These are phyloP conservation scores for Chrysanthemum makinoi DNA, from an alignment of 129 eudicot species.

Conservation along the genomic window DNA sequence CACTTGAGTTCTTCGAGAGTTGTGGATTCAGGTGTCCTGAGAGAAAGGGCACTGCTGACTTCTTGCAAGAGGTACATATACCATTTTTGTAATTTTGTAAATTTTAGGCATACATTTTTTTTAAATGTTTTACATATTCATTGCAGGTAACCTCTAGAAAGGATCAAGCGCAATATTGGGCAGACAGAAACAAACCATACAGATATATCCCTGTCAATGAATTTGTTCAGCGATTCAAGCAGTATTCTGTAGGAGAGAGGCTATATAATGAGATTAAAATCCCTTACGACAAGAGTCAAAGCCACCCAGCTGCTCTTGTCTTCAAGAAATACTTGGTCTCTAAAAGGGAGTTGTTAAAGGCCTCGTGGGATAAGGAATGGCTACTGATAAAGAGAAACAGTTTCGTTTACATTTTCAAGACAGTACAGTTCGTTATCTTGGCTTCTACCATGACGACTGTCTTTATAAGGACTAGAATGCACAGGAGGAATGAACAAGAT, in stretches of 20 bases:
- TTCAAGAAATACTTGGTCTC: conserved; percentile 55
- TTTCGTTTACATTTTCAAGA: conserved; percentile 63
- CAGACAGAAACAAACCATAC: conserved; percentile 50
- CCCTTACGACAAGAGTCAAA: conserved; percentile 53
- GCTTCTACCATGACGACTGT: conserved; percentile 52
- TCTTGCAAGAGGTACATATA: conserved; percentile 78
- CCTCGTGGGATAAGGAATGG: conserved; percentile 80
- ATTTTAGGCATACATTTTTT: neutral
- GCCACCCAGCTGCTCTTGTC: conserved; percentile 63
- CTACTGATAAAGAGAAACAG: conserved; percentile 66
- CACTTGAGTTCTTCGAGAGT: conserved; percentile 61
- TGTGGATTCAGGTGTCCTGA: conserved; percentile 87
- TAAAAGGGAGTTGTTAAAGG: conserved; percentile 51
- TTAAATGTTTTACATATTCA: neutral
- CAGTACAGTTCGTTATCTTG: conserved; percentile 51
- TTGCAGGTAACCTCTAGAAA: conserved; percentile 72
- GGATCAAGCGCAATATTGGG: conserved; percentile 91
- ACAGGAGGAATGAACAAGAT: conserved; percentile 52
- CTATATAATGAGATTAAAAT: conserved; percentile 53
- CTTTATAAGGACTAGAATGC: conserved; percentile 46
- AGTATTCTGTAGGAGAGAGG: conserved; percentile 56
- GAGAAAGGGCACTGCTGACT: conserved; percentile 81
- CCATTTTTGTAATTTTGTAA: neutral
- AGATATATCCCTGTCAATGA: conserved; percentile 51
- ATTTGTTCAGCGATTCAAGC: conserved; percentile 49